Conservation (phyloP, 2,329 filamentous ascomycete genomes). For the Scopulariopsis brevicaulis region DNA sequence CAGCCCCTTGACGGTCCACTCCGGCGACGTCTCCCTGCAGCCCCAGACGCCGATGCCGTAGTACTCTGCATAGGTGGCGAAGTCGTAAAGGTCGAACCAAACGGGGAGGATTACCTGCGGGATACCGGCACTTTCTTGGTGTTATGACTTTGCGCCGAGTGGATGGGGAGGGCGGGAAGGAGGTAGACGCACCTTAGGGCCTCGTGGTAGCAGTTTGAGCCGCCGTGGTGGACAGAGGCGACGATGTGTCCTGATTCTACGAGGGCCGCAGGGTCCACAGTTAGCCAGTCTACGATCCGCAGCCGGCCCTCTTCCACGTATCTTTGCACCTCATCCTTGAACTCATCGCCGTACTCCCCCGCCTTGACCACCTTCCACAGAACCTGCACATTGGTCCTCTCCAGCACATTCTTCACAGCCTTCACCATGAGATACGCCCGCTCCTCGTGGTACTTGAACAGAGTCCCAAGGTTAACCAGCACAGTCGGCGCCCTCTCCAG, state of each 20-base stretch:
- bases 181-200: slow-evolving; percentile 24
- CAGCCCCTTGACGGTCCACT: slow-evolving; percentile 14
- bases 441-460: slow-evolving; percentile 14
- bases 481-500: slow-evolving; percentile 27
- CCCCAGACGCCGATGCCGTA: slow-evolving; percentile 28
- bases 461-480: slow-evolving; percentile 34
- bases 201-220: slow-evolving; percentile 29
- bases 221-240: slow-evolving; percentile 25
- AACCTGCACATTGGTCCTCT: slow-evolving; percentile 14
- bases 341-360: slow-evolving; percentile 8
- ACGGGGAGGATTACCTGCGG: slow-evolving; percentile 32
- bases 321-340: slow-evolving; percentile 5
- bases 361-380: slow-evolving; percentile 19
- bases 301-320: slow-evolving; percentile 12
- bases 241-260: slow-evolving; percentile 21
- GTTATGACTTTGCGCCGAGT: background rate
- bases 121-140: slow-evolving; percentile 22
- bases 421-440: slow-evolving; percentile 15
- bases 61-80: slow-evolving; percentile 27
- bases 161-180: background rate
- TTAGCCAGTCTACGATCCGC: slow-evolving; percentile 16
- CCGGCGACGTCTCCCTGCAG: slow-evolving; percentile 20
- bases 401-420: slow-evolving; percentile 12
- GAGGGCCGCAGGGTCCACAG: slow-evolving; percentile 18
- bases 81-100: slow-evolving; percentile 34